Base-by-base conservation (phyloP, 148 eudicot species). In the Vaccinium myrtillus region DNA sequence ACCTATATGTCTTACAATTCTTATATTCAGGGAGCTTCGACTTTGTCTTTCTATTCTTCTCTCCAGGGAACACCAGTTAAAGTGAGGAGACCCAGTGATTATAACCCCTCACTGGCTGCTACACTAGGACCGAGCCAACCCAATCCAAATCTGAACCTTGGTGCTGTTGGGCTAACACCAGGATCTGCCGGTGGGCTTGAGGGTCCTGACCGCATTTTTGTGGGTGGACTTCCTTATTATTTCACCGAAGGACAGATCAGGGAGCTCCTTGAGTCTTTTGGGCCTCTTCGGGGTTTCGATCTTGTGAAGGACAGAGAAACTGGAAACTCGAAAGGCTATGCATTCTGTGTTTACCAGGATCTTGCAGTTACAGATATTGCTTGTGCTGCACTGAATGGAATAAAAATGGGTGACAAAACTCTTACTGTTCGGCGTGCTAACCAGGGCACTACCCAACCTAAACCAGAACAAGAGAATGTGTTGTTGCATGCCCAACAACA, bases 91-190 rank as follows among this genome's bases (percentile, higher is more conserved):
- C 98, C 98, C 30, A 95, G 96, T 91, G 98, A 95, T 88, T 97
- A 97, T 85, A 95, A 95, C 82, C 98, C 98, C 53, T 92, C 98
- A 7, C 93, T 95, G 25, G 99, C 98, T 83, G 98, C 96, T 81
- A 89, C 95, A 81, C 98, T 97, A n/a, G 99, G 99, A 56, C 99
- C 99, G 18, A 97, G 99, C 78, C 98, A 93, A 81, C 99, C 99
- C 71, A 93, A 90, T 84, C 98, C 98, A 23, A 94, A 93, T 81
- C 86, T 97, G 81, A 97, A 97, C 89, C 87, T 97, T 58, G 98
- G 88, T 85, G 98, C 98, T 54, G 99, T 95, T 86, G 99, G 99
- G 59, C 83, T 97, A 85, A 88, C 93, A 75, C 98, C 98, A 43
- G 98, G 98, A 12, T 91, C 98, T 81, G 92, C 98, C 36, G 98